A percentile compares a stretch with the other conserved stretches of the same genome.
phyloP scores from a whole-genome alignment of 768 basidiomycete genomes.

The Russula earlei region DNA sequence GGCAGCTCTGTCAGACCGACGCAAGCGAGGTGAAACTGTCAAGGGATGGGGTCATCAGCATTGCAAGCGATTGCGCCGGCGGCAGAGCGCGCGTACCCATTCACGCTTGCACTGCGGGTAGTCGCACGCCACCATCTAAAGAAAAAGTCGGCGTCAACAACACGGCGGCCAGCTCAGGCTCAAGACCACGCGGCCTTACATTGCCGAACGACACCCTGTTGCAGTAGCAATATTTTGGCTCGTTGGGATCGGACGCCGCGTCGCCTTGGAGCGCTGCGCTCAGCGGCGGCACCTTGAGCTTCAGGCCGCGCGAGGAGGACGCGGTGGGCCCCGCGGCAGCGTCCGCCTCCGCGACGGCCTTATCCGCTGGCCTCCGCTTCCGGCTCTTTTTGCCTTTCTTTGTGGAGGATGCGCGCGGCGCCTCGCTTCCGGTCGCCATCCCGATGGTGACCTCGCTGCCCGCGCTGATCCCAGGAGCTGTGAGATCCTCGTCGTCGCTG shows the following conservation, averaged over 20 bases:
- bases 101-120: constrained; percentile 56
- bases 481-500: constrained; percentile 16
- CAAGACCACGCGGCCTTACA: constrained; percentile 32
- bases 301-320: constrained; percentile 23
- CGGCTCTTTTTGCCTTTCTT: constrained; percentile 21
- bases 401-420: constrained; percentile 2
- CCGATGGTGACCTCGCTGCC: constrained; percentile 10
- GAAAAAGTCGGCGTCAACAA: background rate
- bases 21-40: constrained; percentile 66
- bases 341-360: constrained; percentile 8
- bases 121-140: constrained; percentile 84
- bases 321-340: background rate
- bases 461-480: constrained; percentile 1
- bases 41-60: background rate
- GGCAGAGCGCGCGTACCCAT: constrained; percentile 56
- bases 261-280: constrained; percentile 13
- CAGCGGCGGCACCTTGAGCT: constrained; percentile 31
- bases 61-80: constrained; percentile 8
- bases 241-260: constrained; percentile 26
- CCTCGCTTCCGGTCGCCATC: constrained; percentile 9
- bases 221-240: constrained; percentile 74
- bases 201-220: constrained; percentile 72
- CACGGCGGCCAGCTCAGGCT: no score
- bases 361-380: constrained; percentile 22
- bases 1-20: constrained; percentile 51